Base-by-base conservation (phyloP, 805 yeast species). In the Starmera pachycereana region DNA sequence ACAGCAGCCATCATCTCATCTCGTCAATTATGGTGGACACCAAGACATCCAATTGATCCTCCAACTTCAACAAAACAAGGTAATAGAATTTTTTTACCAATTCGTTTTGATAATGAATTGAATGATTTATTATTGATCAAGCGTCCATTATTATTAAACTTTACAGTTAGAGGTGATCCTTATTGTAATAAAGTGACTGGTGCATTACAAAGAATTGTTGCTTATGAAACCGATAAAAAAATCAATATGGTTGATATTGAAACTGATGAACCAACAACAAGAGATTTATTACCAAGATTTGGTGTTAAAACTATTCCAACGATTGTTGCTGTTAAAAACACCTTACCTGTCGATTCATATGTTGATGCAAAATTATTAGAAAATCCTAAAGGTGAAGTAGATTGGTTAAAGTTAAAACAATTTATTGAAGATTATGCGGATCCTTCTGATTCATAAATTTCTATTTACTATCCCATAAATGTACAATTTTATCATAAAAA, bases 401-500 rank as follows among this genome's bases (percentile, higher is more conserved):
- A 71, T 49, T 61, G 72, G 69, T 56, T 53, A 35, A 61, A 54
- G 36, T 51, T 71, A 36, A 67, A 68, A 45, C 50, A 46, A 14
- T 71, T 72, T 67, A 61, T 71, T 27, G 71, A 68, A 40, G 52
- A 56, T 33, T 60, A 65, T 34, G 70, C 73, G 1, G 61, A 59
- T 39, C 54, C 57, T 33, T 56, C 43, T 28, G 36, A 40, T 18
- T 18, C 28, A 27, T 36, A n/a, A 12, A 7, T 8, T 10, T 32
- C 27, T 22, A 22, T 22, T 22, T 22, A 22, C 27, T 22, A 22
- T 22, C 27, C 97, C 97, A 90, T 28, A 71, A 57, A 46, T 89
- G 96, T 2, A 90, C 71, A 14, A 83, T 75, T 40, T 74, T 74
- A 58, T 90, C 98, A 62, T 90, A 90, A 58, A 90, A 90, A 40